Evolutionary conservation across 2,329 filamentous ascomycete species (phyloP), one percentile per base, ranked within the genome.

Genomic region (Pseudopyrenochaeta lycopersici): DNA sequence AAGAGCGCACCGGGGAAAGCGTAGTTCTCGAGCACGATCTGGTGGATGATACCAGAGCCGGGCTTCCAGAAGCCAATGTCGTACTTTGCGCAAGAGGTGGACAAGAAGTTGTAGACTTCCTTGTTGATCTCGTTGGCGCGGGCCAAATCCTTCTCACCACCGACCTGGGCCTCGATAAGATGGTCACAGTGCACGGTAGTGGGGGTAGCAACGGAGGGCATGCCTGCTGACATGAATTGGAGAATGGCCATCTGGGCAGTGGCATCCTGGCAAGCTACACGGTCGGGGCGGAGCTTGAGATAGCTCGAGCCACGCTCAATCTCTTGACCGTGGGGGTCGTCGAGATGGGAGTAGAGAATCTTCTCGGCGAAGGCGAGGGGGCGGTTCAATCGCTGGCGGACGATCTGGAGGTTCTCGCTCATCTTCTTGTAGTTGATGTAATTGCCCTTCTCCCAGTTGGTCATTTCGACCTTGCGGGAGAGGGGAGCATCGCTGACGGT

Each of bases 21-120:
- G 79, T 98, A 98, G 86, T 98, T 98, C 84, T 99, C 95, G 54
- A 98, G 87, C 62, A 98, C 81, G 75, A 98, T 98, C 85, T 98
- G 95, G 84, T 99, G 95, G 71, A 99, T 99, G 78, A 98, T 99
- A 85, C 95, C 95, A 77, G 94, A 97, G 70, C 95, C 95, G 64
- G 95, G 95, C 80, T 87, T 92, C 95, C 95, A 99, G 89, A 98
- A 98, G 84, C 95, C 95, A 78, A 98, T 98, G 86, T 98, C 94
- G 86, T 98, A 99, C 85, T 98, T 99, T 75, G 93, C 93, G 78
- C 94, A 98, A 64, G 94, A 90, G 61, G 89, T 88, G 58, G 92
- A 87, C 76, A 99, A 83, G 86, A 99, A 99, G 81, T 98, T 90
- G 82, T 98, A 99, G 69, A 99, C 95, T 81, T 98, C 94, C 86